Percentiles rank a stretch among this genome's conserved stretches.
Evolutionary conservation across 1,284 basidiomycete genomes (phyloP).

Genomic region (Sporisorium reilianum): DNA sequence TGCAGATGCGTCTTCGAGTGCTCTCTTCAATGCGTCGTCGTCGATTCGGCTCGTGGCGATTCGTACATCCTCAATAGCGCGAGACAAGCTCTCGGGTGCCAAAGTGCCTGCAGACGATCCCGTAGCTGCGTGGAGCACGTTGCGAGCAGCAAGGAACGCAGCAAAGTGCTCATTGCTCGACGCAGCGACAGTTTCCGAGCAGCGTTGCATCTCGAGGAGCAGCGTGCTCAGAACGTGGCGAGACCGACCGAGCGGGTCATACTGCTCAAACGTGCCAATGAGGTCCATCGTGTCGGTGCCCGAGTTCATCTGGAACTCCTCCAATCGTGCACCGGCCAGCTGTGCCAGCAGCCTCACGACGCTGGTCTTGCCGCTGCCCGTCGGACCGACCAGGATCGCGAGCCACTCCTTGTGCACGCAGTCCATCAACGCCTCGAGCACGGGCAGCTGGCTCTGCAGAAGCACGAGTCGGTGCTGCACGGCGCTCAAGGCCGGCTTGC

Average conservation of each 20-base stretch:
- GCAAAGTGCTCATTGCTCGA: slow-evolving; percentile 9
- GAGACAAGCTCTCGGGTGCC: not conserved
- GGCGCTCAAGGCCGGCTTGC: slow-evolving; percentile 65
- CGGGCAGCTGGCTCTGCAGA: slow-evolving; percentile 77
- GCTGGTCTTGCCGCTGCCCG: slow-evolving; percentile 83
- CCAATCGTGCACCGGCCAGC: slow-evolving; percentile 78
- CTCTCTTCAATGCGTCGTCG: slow-evolving; percentile 6
- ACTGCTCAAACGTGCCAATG: slow-evolving; percentile 94
- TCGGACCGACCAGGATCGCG: slow-evolving; percentile 84
- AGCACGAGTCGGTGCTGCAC: slow-evolving; percentile 70
- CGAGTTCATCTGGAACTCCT: slow-evolving; percentile 84
- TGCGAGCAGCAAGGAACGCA: slow-evolving; percentile 19
- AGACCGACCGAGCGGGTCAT: slow-evolving; percentile 55
- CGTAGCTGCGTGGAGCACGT: slow-evolving; percentile 6
- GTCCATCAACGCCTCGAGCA: slow-evolving; percentile 81
- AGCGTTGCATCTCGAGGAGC: slow-evolving; percentile 25
- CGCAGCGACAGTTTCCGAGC: slow-evolving; percentile 16
- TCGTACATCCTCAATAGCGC: slow-evolving; percentile 11
- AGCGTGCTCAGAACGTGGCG: slow-evolving; percentile 18
- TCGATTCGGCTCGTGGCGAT: slow-evolving; percentile 5
- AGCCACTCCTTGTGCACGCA: slow-evolving; percentile 86
- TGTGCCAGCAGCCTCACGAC: slow-evolving; percentile 80
- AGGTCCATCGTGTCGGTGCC: slow-evolving; percentile 95
- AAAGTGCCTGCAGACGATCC: not conserved
- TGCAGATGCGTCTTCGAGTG: slow-evolving; percentile 23